Base-by-base conservation (phyloP, 345 rosid species). In the Aethionema arabicum region DNA sequence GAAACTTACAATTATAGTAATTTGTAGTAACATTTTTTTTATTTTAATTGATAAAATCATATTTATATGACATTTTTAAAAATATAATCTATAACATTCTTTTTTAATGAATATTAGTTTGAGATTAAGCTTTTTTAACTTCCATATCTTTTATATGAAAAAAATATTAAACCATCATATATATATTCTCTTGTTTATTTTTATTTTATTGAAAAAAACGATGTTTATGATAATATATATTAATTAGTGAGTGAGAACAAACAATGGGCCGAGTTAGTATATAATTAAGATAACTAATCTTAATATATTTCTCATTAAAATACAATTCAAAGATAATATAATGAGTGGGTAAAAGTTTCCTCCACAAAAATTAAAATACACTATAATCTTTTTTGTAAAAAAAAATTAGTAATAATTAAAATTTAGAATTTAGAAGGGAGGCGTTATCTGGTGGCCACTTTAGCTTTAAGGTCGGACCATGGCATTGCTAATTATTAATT, bases 391-490 rank as follows among this genome's bases (percentile, higher is more conserved):
- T 21, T 21, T 21, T 21, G 27, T 21, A 21, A 21, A 21, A 21
- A 21, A 21, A 1, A 21, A 21, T 21, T 21, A 21, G 27, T 51
- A 67, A 59, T 32, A 32, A 56, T 59, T 32, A 39, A 39, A 67
- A 12, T 11, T 51, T 37, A 37, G 11, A 37, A 37, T 21, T 6
- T 2, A 44, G 6, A 44, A 30, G 45, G 40, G 67, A 61, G 41
- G 43, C 4, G 42, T 61, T 61, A 68, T 45, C 67, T 37, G 67
- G 61, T 68, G 67, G 61, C 29, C 41, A 21, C 27, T 21, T 68
- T 52, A 11, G 48, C 67, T 60, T 68, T 60, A 52, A 68, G 72
- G 61, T 35, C 61, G 61, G 72, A 21, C 27, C 27, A 21, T 21
- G 27, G 27, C 27, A 21, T 21, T 21, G 27, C 1, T 21, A 2